Base-by-base conservation (phyloP, 2,329 filamentous ascomycete species). In the Cytospora schulzeri region DNA sequence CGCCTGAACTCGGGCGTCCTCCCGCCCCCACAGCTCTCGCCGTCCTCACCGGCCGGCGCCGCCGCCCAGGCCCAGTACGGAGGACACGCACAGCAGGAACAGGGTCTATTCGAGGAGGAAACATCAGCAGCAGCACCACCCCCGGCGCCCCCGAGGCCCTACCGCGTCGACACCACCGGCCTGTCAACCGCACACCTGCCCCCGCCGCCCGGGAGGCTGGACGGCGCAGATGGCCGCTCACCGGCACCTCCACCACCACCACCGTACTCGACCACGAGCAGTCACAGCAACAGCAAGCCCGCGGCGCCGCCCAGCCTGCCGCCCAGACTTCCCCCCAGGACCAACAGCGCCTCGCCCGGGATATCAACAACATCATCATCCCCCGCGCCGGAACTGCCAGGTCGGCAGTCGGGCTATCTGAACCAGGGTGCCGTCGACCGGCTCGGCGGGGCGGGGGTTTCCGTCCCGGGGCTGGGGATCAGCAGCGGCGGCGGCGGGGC, bases 391-490 rank as follows among this genome's bases (percentile, higher is more conserved):
- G 57, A 58, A 33, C 26, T 54, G 2, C 35, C 67, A 50, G 60
- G 64, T 24, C 56, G 48, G 55, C 68, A 68, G 65, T 51, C 71
- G 51, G 70, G 73, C 19, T 72, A 76, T 35, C 68, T 85, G 38
- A 85, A 85, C 70, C 79, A 82, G 70, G 85, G 81, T 6, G 88
- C 92, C 6, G 74, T 89, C 62, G 82, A 79, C 64, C 84, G 91
- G 51, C 81, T 97, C 11, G 86, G 88, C 14, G 84, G 87, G 45
- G 88, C 91, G 1, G 93, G 93, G 1, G 82, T 97, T 7, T 91
- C 88, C 0, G 91, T 97, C 0, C 89, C 92, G 0, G 90, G 85
- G 0, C 80, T 97, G 4, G 90, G 90, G 6, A 96, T 96, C 66
- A 88, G 87, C 2, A 17, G 55, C 22, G 38, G 60, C 2, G 26